Base-by-base conservation (phyloP, 495 filamentous ascomycete species). In the Podospora fimiseda region DNA sequence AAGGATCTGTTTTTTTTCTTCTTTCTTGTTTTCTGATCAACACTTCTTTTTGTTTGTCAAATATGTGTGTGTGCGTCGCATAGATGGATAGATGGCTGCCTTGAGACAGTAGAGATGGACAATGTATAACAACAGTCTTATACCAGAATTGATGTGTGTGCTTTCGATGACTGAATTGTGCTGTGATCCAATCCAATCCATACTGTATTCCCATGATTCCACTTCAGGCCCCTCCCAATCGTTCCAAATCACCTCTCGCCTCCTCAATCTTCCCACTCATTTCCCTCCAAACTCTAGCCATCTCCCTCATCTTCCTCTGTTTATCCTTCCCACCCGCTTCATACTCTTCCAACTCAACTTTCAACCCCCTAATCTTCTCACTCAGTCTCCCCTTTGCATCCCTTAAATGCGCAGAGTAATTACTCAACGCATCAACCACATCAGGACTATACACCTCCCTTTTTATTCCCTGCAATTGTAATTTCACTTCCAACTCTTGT, bases 251-350 rank as follows among this genome's bases (percentile, higher is more conserved):
- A 50, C 64, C 74, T 53, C 70, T 68, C 1, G 81, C 77, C n/a
- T 77, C 74, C 49, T 77, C 72, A 6, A 85, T 56, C 50, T 83
- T 75, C 50, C 61, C 68, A 2, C 69, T 68, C 63, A 85, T 74
- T 39, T 74, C 71, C 1, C 74, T 66, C 68, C 80, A 86, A n/a
- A 78, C 76, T 55, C 77, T 73, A 8, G 78, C 78, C 69, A 84
- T 82, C 68, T 85, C 80, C 43, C 64, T 69, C 72, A 83, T 79
- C 41, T 61, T 69, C 53, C 57, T 66, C 62, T 72, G 71, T 60
- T 71, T 75, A 16, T 46, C 66, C 21, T 62, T 56, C 16, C 53
- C 51, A 11, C 55, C 60, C 1, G 27, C 48, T 36, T 27, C 78
- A 60, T 84, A 86, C 16, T 69, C 74, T 48, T 66, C 71, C 43